Conservation (phyloP, 768 basidiomycete species). For the Tulasnella sp. region DNA sequence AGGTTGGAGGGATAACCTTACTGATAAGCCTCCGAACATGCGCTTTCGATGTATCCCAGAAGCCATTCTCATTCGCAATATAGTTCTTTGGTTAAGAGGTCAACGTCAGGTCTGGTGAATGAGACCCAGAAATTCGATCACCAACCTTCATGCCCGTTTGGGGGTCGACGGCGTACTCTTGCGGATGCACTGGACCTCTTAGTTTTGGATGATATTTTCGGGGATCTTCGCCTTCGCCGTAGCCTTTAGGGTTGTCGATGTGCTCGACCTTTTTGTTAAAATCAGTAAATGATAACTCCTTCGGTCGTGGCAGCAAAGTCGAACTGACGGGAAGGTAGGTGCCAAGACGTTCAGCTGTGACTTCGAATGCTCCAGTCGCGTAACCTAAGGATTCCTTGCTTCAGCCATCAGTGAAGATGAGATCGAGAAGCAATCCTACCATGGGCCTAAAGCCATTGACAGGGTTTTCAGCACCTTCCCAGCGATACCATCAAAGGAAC, state of each 20-base stretch:
- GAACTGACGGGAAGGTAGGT: conserved; percentile 69
- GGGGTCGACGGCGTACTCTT: conserved; percentile 80
- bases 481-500: not conserved
- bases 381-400: conserved; percentile 43
- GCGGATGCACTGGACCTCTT: conserved; percentile 73
- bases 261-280: conserved; percentile 63
- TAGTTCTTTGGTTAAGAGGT: conserved; percentile 53
- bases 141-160: conserved; percentile 85
- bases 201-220: conserved; percentile 73
- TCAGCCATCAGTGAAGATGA: too few species aligned
- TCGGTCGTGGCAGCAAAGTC: not conserved
- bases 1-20: not conserved
- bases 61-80: conserved; percentile 72
- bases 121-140: conserved; percentile 40
- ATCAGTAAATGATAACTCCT: too few species aligned
- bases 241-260: conserved; percentile 91
- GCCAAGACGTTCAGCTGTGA: conserved; percentile 78
- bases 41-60: conserved; percentile 84
- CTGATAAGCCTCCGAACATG: conserved; percentile 67
- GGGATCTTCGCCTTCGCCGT: conserved; percentile 77
- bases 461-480: not conserved
- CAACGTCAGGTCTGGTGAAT: not conserved
- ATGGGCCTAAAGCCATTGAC: conserved; percentile 50
- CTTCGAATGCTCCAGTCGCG: conserved; percentile 80
- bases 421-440: conserved; percentile 33